Percentiles rank a stretch among this genome's conserved stretches.
Evolutionary conservation across 176 grass and related monocot genomes (phyloP).

Genomic region (Dactylis glomerata): DNA sequence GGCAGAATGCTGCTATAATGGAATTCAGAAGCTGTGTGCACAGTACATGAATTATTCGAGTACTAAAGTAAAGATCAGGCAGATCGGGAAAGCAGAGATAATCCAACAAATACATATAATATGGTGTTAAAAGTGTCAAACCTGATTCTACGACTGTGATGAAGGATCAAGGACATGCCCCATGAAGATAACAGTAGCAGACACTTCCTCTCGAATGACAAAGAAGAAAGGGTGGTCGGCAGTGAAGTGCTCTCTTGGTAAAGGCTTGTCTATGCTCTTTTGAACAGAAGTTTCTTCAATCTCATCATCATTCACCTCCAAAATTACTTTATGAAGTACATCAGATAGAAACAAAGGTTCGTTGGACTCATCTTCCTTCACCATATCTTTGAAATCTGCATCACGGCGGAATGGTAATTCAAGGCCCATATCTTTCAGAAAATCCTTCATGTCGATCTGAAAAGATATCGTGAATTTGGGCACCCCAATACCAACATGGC

Average conservation of each 20-base stretch:
- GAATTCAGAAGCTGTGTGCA: neutral
- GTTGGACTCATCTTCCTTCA: conserved; percentile 26
- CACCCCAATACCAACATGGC: conserved; percentile 36
- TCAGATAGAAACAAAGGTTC: conserved; percentile 37
- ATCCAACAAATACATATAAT: neutral
- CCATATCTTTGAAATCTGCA: conserved; percentile 51
- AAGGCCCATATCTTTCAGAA: conserved; percentile 46
- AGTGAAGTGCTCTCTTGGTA: conserved; percentile 33
- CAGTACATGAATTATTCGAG: neutral
- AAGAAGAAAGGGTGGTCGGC: conserved; percentile 50
- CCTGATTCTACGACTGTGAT: conserved; percentile 13
- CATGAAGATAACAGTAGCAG: conserved; percentile 39
- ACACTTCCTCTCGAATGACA: conserved; percentile 43
- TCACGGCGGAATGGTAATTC: conserved; percentile 44
- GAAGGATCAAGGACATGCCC: conserved; percentile 47
- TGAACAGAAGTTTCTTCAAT: conserved; percentile 22
- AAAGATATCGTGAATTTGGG: conserved; percentile 50
- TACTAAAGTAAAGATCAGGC: neutral
- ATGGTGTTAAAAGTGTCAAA: neutral
- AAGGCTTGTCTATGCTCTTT: conserved; percentile 32
- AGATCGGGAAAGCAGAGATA: neutral
- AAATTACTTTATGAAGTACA: conserved; percentile 46
- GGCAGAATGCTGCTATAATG: neutral
- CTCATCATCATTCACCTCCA: conserved; percentile 44
- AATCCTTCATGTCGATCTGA: conserved; percentile 31